Conservation (phyloP, 305 asterid genomes). For the Solanum aculeatissimum region DNA sequence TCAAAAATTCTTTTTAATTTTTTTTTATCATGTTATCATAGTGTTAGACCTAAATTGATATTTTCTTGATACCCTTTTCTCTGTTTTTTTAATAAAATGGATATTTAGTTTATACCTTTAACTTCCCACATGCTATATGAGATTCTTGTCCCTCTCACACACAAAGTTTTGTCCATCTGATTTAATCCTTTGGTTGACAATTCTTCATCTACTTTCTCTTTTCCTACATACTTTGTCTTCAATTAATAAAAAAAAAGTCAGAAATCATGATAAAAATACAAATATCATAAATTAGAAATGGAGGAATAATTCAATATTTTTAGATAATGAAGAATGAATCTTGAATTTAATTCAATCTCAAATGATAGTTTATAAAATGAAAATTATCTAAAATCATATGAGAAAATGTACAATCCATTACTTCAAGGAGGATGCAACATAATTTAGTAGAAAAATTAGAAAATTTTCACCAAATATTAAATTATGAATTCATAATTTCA, state of each 20-base stretch:
- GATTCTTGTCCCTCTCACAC: slow-evolving; percentile 65
- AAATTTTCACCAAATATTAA: background rate
- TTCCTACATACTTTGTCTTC: slow-evolving; percentile 67
- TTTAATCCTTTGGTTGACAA: slow-evolving; percentile 30
- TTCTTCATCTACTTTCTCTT: slow-evolving; percentile 18
- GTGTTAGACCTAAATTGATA: background rate
- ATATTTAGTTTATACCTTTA: slow-evolving; percentile 36
- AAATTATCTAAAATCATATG: background rate
- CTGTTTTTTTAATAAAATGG: background rate
- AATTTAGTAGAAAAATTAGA: background rate
- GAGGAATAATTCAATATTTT: background rate
- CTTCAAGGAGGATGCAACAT: background rate
- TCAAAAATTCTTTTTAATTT: background rate
- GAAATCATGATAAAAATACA: background rate
- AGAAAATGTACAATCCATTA: background rate
- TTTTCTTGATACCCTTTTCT: background rate
- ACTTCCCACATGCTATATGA: slow-evolving; percentile 81
- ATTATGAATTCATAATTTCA: background rate
- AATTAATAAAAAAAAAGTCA: background rate
- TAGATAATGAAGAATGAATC: background rate
- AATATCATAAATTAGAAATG: background rate
- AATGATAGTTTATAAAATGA: background rate
- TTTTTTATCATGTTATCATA: background rate
- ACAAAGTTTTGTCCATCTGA: slow-evolving; percentile 63
- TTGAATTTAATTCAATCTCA: background rate